phyloP scores from a whole-genome alignment of 495 filamentous ascomycete species.

The Penicillium herquei region DNA sequence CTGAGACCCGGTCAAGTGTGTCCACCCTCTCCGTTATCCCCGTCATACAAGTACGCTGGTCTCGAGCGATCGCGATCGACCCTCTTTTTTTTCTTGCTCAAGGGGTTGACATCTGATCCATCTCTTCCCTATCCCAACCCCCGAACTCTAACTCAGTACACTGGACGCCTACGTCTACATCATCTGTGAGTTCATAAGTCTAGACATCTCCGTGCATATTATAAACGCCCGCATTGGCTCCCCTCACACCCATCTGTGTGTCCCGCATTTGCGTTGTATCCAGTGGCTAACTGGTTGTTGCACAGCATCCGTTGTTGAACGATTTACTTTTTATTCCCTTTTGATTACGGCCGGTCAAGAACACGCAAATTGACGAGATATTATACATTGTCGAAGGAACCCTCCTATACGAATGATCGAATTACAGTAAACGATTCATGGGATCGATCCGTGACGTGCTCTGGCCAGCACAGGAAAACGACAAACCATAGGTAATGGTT shows the following conservation, averaged over 20 bases:
- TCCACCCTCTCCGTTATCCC: conserved; percentile 1
- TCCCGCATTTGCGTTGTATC: conserved; percentile 24
- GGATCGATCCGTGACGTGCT: conserved; percentile 23
- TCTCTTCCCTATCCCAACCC: conserved; percentile 5
- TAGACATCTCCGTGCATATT: conserved; percentile 22
- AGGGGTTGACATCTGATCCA: conserved; percentile 19
- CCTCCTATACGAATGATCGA: conserved; percentile 14
- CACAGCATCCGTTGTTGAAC: conserved; percentile 17
- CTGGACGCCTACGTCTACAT: neutral
- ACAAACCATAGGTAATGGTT: conserved; percentile 19
- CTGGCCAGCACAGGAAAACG: conserved; percentile 29
- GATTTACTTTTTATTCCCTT: neutral
- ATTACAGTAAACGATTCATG: conserved; percentile 24
- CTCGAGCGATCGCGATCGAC: conserved; percentile 21
- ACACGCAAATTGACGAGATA: neutral
- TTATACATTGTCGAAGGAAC: neutral
- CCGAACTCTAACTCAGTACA: conserved; percentile 1
- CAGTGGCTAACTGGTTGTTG: conserved; percentile 25
- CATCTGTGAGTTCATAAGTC: conserved; percentile 17
- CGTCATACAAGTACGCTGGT: conserved; percentile 9
- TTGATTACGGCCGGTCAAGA: neutral
- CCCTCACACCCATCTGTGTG: conserved; percentile 16
- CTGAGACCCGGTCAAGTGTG: neutral
- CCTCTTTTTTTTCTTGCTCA: conserved; percentile 10
- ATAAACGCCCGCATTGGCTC: conserved; percentile 13